Percentiles rank a stretch among this genome's conserved stretches.
Evolutionary conservation across 2,329 filamentous ascomycete species (phyloP).

Genomic region (Fusarium goolgardi): DNA sequence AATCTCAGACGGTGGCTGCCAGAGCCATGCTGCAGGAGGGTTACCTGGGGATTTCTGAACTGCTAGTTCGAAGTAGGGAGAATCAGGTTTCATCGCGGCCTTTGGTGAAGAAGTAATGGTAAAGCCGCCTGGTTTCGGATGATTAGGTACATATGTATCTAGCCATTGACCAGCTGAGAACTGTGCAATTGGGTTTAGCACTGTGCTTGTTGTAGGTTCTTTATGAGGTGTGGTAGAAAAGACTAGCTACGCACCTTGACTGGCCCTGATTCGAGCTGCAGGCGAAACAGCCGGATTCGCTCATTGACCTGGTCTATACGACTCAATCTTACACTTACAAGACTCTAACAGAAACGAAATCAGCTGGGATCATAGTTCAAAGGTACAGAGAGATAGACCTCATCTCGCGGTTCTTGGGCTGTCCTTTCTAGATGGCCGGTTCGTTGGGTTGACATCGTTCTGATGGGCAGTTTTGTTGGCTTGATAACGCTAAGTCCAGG

Average conservation of each 20-base stretch:
- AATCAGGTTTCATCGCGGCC: conserved; percentile 56
- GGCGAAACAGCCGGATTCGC: conserved; percentile 73
- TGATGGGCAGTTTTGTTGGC: not conserved
- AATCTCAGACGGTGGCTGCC: conserved; percentile 67
- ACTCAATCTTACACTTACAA: conserved; percentile 72
- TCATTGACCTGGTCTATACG: conserved; percentile 74
- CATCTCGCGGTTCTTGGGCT: conserved; percentile 76
- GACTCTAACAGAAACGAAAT: conserved; percentile 49
- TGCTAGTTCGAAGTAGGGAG: conserved; percentile 78
- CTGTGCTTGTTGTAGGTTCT: too few relatives aligned
- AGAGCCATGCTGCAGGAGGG: conserved; percentile 81
- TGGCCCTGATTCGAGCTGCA: conserved; percentile 64
- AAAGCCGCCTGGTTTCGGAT: conserved; percentile 82
- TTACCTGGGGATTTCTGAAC: conserved; percentile 78
- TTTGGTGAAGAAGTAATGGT: conserved; percentile 84
- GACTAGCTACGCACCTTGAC: conserved; percentile 57
- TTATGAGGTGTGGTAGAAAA: not conserved
- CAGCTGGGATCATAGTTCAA: not conserved
- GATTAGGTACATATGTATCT: conserved; percentile 79
- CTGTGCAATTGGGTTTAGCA: conserved; percentile 51
- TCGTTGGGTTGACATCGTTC: conserved; percentile 34
- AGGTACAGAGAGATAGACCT: conserved; percentile 52
- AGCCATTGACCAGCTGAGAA: conserved; percentile 91
- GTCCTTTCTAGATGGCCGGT: conserved; percentile 53
- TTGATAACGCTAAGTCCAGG: not conserved